Conservation (phyloP, 352 stramenopile species). For the Pythium dissotocum region DNA sequence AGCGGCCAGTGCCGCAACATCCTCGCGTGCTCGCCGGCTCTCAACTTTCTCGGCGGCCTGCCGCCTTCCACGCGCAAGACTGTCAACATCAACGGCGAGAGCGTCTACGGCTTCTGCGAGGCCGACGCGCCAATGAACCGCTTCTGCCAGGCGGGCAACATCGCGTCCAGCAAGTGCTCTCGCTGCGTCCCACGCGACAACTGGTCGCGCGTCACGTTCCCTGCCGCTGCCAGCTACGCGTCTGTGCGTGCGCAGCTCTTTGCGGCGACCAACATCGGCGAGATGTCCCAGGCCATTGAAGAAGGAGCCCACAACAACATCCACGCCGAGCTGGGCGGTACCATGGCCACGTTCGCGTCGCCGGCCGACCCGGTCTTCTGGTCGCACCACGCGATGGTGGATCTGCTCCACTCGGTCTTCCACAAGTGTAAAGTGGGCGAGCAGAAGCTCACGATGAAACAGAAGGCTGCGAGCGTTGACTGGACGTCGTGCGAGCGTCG, state of each 20-base stretch:
- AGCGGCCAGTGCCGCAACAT: conserved; percentile 40
- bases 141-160: conserved; percentile 48
- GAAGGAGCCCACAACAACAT: conserved; percentile 60
- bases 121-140: conserved; percentile 39
- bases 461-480: conserved; percentile 51
- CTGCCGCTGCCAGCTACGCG: conserved; percentile 39
- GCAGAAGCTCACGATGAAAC: conserved; percentile 37
- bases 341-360: conserved; percentile 53
- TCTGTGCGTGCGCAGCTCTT: conserved; percentile 57
- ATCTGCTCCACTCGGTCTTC: conserved; percentile 69
- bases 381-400: conserved; percentile 68
- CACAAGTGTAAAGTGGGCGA: conserved; percentile 67
- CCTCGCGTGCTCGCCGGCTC: conserved; percentile 44
- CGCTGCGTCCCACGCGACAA: conserved; percentile 52
- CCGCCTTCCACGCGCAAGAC: neutral
- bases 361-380: conserved; percentile 73
- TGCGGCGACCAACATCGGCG: conserved; percentile 44
- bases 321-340: conserved; percentile 44
- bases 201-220: conserved; percentile 37
- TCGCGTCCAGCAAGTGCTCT: conserved; percentile 30
- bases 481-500: conserved; percentile 50
- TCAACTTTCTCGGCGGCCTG: conserved; percentile 39
- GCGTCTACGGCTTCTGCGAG: conserved; percentile 42
- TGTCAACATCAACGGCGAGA: conserved; percentile 45
- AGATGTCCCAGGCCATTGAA: conserved; percentile 52